Evolutionary conservation across 345 rosid species (phyloP).

Genomic region (Euphorbia lathyris): DNA sequence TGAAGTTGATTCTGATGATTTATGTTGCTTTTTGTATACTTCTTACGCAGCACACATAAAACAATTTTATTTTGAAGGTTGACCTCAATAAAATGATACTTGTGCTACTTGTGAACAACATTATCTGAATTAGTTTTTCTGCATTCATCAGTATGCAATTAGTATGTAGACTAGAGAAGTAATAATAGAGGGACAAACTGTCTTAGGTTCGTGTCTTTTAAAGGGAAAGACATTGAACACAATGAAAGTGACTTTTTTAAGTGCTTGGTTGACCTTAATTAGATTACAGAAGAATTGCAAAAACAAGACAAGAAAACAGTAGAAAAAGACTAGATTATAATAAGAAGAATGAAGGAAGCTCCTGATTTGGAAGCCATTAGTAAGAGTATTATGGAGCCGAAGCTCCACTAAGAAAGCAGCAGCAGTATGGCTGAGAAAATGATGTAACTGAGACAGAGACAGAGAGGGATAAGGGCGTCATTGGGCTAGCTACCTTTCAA

Average conservation of each 20-base stretch:
- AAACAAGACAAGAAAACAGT: slow-evolving; percentile 12
- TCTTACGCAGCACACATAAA: neutral
- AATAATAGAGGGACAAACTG: slow-evolving; percentile 9
- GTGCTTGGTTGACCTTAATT: slow-evolving; percentile 20
- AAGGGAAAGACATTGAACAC: neutral
- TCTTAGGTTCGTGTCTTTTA: neutral
- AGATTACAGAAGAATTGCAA: slow-evolving; percentile 3
- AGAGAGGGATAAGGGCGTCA: neutral
- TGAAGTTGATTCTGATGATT: neutral
- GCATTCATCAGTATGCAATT: neutral
- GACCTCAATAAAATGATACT: too few relatives aligned
- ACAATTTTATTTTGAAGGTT: neutral
- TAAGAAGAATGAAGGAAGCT: slow-evolving; percentile 4
- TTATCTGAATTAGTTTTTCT: neutral
- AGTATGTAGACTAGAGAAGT: neutral
- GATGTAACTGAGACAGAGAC: slow-evolving; percentile 7
- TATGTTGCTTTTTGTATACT: neutral
- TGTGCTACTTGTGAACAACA: neutral
- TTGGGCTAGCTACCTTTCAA: slow-evolving; percentile 15
- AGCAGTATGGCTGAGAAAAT: slow-evolving; percentile 15
- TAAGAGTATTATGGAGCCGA: slow-evolving; percentile 23
- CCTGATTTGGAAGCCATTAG: slow-evolving; percentile 21
- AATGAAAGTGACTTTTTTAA: slow-evolving; percentile 17
- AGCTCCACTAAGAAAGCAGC: slow-evolving; percentile 23
- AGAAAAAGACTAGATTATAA: neutral